Base-by-base conservation (phyloP, 345 rosid species). In the Barbarea vulgaris region DNA sequence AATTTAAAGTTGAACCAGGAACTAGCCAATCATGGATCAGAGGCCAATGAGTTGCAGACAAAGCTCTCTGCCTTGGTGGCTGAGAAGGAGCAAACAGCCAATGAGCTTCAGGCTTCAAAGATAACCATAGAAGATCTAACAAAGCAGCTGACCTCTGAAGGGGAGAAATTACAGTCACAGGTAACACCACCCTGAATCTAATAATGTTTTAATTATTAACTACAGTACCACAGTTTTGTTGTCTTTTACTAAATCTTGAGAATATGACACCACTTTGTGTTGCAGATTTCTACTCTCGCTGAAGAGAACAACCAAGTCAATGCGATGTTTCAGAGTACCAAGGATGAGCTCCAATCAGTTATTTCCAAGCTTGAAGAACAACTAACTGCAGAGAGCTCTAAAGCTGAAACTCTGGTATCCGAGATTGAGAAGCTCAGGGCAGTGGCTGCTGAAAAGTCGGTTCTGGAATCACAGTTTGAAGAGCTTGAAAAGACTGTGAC, bases 1-100 rank as follows among this genome's bases (percentile, higher is more conserved):
- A 96, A 96, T 82, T 70, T 93, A 81, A 88, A 82, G 81, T 85
- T 93, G 67, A 83, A 86, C 57, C 81, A 87, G 81, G 93, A 93
- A 75, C 77, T 93, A 57, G 93, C 97, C 18, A 73, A 52, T 18
- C 75, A 86, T 59, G 92, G 88, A 77, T 79, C 89, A 46, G 85
- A 88, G 83, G 78, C 84, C 74, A 75, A 71, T 69, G 93, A 86
- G 65, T 63, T 89, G 64, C 84, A 87, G 57, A 73, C 81, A 48
- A 86, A 86, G 66, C 75, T 89, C 18, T 85, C 91, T 15, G 74
- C 83, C 56, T 47, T 78, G 31, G 70, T 78, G 41, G 75, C 78
- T 15, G 92, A 88, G 84, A 96, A 89, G 82, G 89, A 83, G 75
- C 85, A 75, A 82, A 82, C 84, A 31, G 36, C 62, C 14, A 87